These are phyloP conservation scores for Isabelozyma heimii DNA, from an alignment of 805 yeast genomes.

Conservation along the genomic window DNA sequence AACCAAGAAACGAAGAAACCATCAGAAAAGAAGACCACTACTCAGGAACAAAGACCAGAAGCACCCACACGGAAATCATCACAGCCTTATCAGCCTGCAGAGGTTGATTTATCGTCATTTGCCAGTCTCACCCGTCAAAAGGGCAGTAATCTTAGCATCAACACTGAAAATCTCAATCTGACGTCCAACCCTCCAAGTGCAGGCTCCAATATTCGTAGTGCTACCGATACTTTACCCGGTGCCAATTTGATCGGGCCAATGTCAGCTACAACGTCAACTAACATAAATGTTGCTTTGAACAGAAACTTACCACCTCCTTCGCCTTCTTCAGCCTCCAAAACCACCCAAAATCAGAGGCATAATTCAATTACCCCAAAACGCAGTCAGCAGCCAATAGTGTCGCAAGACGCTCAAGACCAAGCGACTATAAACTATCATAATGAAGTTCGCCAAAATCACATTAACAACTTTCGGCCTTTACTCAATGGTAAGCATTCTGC, in stretches of 20 bases:
- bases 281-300: neutral
- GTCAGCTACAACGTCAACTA: neutral
- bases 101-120: slow-evolving; percentile 43
- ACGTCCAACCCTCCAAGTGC: neutral
- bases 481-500: slow-evolving; percentile 13
- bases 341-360: neutral
- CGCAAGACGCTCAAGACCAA: neutral
- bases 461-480: slow-evolving; percentile 4
- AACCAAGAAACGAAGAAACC: slow-evolving; percentile 14
- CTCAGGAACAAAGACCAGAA: slow-evolving; percentile 1
- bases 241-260: neutral
- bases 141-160: slow-evolving; percentile 3
- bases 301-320: neutral
- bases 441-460: slow-evolving; percentile 12
- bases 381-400: neutral
- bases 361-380: neutral
- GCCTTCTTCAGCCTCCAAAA: neutral
- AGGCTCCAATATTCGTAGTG: neutral
- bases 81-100: slow-evolving; percentile 45
- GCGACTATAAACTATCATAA: slow-evolving; percentile 13
- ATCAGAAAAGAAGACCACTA: neutral
- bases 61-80: neutral
- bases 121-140: slow-evolving; percentile 44
- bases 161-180: slow-evolving; percentile 1
- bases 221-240: neutral